Evolutionary conservation across 805 yeast genomes (phyloP), one percentile per base, ranked within the genome.

Genomic region (Ogataea trehaloabstinens): DNA sequence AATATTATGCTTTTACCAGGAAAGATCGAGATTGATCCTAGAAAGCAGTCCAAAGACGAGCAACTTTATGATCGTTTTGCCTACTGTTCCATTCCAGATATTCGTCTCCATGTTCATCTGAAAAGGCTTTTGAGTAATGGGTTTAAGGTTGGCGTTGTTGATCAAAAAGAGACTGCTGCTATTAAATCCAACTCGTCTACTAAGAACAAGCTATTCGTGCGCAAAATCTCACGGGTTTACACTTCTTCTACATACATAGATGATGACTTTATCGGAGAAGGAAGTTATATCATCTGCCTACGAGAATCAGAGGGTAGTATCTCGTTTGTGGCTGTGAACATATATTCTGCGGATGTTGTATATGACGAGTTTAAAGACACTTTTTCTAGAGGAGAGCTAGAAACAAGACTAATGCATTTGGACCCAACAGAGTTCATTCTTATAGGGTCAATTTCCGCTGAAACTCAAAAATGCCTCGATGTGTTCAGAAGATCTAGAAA

Each of bases 221-320:
- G 98, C 33, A 64, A 76, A 45, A 62, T 93, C 5, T 74, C 90
- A 0, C 76, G 79, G 6, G 79, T 87, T 0, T 87, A 82, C 56
- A 87, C 97, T 0, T 74, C 74, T 36, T 96, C 95, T 0, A 90
- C 98, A 0, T 87, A 82, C 61, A 74, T 87, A 48, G 90, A 82
- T 37, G 55, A 51, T 19, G 53, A 51, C 19, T 39, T 46, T 13
- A 45, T 34, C 19, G 49, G 37, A 27, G 35, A 37, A 15, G 68
- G 73, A 0, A 66, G 67, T 40, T 78, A 73, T 37, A 69, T 80
- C 12, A 48, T 76, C n/a, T 62, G 76, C 29, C 46, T 80, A 3
- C 50, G 61, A 33, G 74, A 71, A 41, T 21, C 43, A 13, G 38
- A 47, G 20, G 27, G 40, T n/a, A 24, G 28, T 7, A 53, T 70